A percentile compares a stretch with the other conserved stretches of the same genome.
These are phyloP conservation scores for Cyclaneusma minus DNA, from an alignment of 2,329 filamentous ascomycete genomes.

Conservation along the genomic window DNA sequence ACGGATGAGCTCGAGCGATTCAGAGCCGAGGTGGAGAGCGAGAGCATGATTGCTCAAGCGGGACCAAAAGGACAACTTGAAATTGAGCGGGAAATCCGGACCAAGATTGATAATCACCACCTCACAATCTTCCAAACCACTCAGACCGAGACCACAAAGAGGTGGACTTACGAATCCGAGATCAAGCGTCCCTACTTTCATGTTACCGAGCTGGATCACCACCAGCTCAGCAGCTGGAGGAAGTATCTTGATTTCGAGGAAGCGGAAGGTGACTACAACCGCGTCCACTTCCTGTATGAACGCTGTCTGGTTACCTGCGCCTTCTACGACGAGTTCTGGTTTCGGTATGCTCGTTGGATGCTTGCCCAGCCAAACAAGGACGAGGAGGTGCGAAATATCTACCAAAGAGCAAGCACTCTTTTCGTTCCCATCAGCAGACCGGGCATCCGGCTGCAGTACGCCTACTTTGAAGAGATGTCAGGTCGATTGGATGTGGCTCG, in stretches of 20 bases:
- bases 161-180: conserved; percentile 89
- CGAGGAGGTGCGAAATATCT: conserved; percentile 84
- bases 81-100: conserved; percentile 66
- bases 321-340: conserved; percentile 95
- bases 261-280: conserved; percentile 57
- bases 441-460: conserved; percentile 75
- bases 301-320: conserved; percentile 85
- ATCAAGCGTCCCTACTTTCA: conserved; percentile 96
- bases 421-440: conserved; percentile 80
- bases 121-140: conserved; percentile 69
- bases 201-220: conserved; percentile 78
- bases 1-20: conserved; percentile 52
- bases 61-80: conserved; percentile 55
- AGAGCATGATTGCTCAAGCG: conserved; percentile 35
- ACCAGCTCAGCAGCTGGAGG: conserved; percentile 78
- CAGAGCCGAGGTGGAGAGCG: conserved; percentile 54
- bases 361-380: conserved; percentile 62
- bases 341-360: conserved; percentile 96
- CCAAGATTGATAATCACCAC: conserved; percentile 66
- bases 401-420: conserved; percentile 68
- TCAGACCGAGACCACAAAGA: conserved; percentile 76
- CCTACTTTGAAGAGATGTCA: conserved; percentile 82
- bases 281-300: conserved; percentile 79
- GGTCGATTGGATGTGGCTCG: conserved; percentile 63
- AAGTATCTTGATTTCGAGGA: conserved; percentile 97